These are phyloP conservation scores for Candida broadrunensis DNA, from an alignment of 805 yeast genomes.

Conservation along the genomic window DNA sequence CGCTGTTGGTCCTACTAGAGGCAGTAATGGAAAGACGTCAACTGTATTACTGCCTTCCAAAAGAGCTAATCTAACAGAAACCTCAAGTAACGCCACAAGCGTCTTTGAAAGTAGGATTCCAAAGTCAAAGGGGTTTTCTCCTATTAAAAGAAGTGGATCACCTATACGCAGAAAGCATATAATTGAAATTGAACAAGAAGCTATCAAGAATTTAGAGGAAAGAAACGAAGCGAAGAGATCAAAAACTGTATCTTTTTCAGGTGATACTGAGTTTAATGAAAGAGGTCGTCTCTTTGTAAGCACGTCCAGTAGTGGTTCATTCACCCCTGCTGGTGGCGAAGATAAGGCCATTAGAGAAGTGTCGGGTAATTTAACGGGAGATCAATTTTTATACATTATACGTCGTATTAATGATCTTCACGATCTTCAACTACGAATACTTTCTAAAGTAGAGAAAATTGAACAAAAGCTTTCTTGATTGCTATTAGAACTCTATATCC, in stretches of 20 bases:
- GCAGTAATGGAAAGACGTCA: neutral
- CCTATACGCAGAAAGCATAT: slow-evolving; percentile 30
- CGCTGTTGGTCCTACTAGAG: slow-evolving; percentile 5
- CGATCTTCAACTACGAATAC: slow-evolving; percentile 2
- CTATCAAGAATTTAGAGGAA: slow-evolving; percentile 13
- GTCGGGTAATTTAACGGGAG: neutral
- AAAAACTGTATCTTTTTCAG: slow-evolving; percentile 5
- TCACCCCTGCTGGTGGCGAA: neutral
- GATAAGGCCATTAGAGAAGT: neutral
- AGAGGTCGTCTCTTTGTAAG: neutral
- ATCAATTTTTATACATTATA: slow-evolving; percentile 2
- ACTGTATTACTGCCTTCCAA: neutral
- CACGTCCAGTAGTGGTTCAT: neutral
- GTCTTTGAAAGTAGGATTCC: neutral
- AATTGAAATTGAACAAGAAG: slow-evolving; percentile 21
- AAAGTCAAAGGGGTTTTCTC: slow-evolving; percentile 9
- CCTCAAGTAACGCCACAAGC: neutral
- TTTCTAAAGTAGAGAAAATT: neutral
- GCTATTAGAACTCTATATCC: slow-evolving; percentile 29
- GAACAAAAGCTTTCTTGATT: neutral
- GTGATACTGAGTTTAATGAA: neutral
- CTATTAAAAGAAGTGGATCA: slow-evolving; percentile 24
- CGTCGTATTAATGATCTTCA: slow-evolving; percentile 6
- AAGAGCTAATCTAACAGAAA: neutral
- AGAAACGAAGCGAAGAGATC: slow-evolving; percentile 10